phyloP scores from a whole-genome alignment of 1,139 yeast species.

The Nakaseomyces sp. region DNA sequence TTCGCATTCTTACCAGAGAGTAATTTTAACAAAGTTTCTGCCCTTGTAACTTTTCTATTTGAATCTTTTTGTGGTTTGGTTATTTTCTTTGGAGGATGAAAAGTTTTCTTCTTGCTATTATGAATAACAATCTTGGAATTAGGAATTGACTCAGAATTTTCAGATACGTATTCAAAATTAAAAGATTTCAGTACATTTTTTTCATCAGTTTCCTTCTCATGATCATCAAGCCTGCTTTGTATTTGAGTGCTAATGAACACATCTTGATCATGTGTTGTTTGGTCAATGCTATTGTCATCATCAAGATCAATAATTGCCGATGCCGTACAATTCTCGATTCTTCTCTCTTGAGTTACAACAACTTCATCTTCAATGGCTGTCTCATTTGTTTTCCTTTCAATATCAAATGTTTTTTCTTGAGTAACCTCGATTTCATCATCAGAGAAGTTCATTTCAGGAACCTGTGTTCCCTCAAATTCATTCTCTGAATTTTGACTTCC shows the following conservation, averaged over 20 bases:
- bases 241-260: conserved; percentile 28
- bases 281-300: conserved; percentile 6
- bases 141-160: neutral
- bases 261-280: neutral
- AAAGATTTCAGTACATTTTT: conserved; percentile 17
- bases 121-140: neutral
- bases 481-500: conserved; percentile 2
- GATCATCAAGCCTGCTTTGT: conserved; percentile 26
- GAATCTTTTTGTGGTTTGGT: neutral
- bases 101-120: neutral
- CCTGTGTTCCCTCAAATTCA: conserved; percentile 17
- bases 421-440: conserved; percentile 6
- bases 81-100: conserved; percentile 3
- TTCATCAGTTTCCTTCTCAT: conserved; percentile 14
- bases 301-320: neutral
- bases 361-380: conserved; percentile 3
- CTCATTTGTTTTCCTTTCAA: neutral
- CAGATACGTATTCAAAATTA: conserved; percentile 10
- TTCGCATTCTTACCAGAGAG: conserved; percentile 8
- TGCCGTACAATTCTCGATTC: neutral
- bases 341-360: conserved; percentile 1
- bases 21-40: neutral
- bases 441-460: conserved; percentile 16
- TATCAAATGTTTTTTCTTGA: neutral
- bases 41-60: neutral